Evolutionary conservation across 345 rosid species (phyloP), one percentile per base, ranked within the genome.

Genomic region (Arabidopsis suecica): DNA sequence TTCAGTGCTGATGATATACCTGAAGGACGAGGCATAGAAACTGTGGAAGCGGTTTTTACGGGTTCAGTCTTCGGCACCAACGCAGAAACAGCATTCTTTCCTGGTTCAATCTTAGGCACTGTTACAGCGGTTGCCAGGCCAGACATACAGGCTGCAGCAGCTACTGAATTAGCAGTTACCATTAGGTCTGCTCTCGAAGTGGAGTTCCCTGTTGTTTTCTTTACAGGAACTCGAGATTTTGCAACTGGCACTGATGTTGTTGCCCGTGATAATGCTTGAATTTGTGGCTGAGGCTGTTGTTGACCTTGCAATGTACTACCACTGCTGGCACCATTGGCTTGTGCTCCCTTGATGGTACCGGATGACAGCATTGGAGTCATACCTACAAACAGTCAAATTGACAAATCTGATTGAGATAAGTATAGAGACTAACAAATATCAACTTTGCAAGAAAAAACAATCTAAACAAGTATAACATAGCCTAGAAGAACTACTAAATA

Each of bases 141-240:
- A 75, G 63, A n/a, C 69, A 68, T 86, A 41, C 91, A 90, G 23
- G 92, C 93, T 32, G 97, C 97, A 12, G 93, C 89, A 76, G 92
- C 91, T 49, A 80, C 89, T 54, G 97, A 91, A 74, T 89, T 84
- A 67, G 97, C 97, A 77, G 86, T 86, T 75, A 86, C 84, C 66
- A 83, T 69, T 33, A 85, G 84, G 71, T 85, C 91, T 7, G 83
- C 72, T 65, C 79, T 76, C 55, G 75, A 72, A 69, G 68, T 77
- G 57, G 89, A 65, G 75, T 80, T 85, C 9, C 61, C 48, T 30
- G 70, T 63, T 20, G 82, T 30, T 59, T 75, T 86, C 70, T 83
- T 88, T 30, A 71, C 55, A 49, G 78, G 28, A 36, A 74, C 60
- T 76, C 82, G 89, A 66, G 87, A 67, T 79, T 87, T 90, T 22